These are phyloP conservation scores for Aphanomyces euteiches DNA, from an alignment of 352 stramenopile genomes.

Conservation along the genomic window DNA sequence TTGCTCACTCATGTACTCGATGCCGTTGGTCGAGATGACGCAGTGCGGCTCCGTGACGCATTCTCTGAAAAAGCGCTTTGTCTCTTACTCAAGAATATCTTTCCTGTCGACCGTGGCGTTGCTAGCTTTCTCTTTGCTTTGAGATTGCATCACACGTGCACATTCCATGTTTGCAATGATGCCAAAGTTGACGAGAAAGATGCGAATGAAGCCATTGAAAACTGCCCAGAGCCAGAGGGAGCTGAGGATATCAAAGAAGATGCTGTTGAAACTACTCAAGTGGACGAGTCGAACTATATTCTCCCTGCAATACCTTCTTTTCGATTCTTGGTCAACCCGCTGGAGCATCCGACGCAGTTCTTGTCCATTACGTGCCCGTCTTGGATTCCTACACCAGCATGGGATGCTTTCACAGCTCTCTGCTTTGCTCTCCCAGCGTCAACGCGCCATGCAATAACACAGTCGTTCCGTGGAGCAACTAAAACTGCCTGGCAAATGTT, in stretches of 20 bases:
- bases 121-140: slow-evolving; percentile 45
- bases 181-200: slow-evolving; percentile 25
- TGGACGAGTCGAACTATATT: background rate
- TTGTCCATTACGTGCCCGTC: slow-evolving; percentile 4
- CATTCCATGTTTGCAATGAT: slow-evolving; percentile 27
- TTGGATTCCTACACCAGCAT: background rate
- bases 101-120: slow-evolving; percentile 37
- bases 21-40: slow-evolving; percentile 20
- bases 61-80: slow-evolving; percentile 31
- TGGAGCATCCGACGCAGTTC: background rate
- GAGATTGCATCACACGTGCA: slow-evolving; percentile 34
- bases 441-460: background rate
- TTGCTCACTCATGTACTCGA: slow-evolving; percentile 35
- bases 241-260: background rate
- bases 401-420: slow-evolving; percentile 20
- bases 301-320: slow-evolving; percentile 9
- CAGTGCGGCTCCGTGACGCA: slow-evolving; percentile 13
- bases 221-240: background rate
- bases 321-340: slow-evolving; percentile 22
- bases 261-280: background rate
- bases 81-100: slow-evolving; percentile 35
- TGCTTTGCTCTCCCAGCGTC: slow-evolving; percentile 4
- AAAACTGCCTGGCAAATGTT: slow-evolving; percentile 26
- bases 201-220: background rate
- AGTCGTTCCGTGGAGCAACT: slow-evolving; percentile 6